Base-by-base conservation (phyloP, 306 rosid species). In the Cyamopsis tetragonoloba region DNA sequence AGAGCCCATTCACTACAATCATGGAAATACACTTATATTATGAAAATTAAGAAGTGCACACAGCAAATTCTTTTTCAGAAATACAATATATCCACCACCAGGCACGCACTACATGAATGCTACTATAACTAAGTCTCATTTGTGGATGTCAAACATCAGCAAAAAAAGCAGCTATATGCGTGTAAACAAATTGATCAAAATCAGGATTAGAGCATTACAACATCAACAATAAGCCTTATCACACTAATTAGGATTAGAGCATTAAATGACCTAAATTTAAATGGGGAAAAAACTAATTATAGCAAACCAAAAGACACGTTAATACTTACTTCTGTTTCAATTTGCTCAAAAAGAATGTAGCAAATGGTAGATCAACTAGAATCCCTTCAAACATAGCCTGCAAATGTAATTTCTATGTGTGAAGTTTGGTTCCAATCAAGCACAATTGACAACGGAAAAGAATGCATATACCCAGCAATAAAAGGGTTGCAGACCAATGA, bases 381-480 rank as follows among this genome's bases (percentile, higher is more conserved):
- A 93, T 90, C 62, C 99, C 99, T 83, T 93, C 99, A 65, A 89
- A 93, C 99, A 93, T 88, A 37, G 97, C 97, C 99, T 93, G 76
- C 70, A 83, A 77, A 61, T 28, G 56, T 62, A 72, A 62, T 8
- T n/a, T 24, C 28, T 26, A 51, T 44, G 39, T 2, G 12, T 39
- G 30, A 23, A 72, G 28, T 30, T 49, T 4, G 7, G 46, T 39
- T 46, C 62, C 43, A 39, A 66, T 48, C 38, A 79, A 49, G 46
- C 7, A 43, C 13, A 70, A 27, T 3, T 22, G 71, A 31, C 14
- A 54, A 6, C 7, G 62, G 17, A 55, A 63, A 17, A 54, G 11
- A 4, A 12, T 12, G 58, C 42, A 49, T 31, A 3, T n/a, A 51
- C 7, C 18, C 37, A 34, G n/a, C n/a, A n/a, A n/a, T n/a, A 35